These are phyloP conservation scores for Lasiodiplodia gonubiensis DNA, from an alignment of 2,329 filamentous ascomycete genomes.

Conservation along the genomic window DNA sequence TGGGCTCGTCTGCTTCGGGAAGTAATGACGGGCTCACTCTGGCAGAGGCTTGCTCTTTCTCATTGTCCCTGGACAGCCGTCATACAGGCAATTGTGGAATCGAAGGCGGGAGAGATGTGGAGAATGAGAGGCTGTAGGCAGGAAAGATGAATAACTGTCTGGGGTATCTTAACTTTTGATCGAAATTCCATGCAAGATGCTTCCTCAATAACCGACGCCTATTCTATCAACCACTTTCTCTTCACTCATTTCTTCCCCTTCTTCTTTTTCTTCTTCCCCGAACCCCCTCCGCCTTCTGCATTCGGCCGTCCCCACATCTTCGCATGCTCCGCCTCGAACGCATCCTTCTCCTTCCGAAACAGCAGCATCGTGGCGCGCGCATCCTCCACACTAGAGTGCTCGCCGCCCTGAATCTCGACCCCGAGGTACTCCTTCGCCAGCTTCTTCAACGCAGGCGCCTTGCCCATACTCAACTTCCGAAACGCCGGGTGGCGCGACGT, in stretches of 20 bases:
- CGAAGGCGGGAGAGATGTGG: not conserved
- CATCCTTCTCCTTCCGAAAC: conserved; percentile 81
- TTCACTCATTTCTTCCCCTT: conserved; percentile 44
- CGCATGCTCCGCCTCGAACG: conserved; percentile 81
- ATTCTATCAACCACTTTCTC: not conserved
- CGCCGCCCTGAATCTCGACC: conserved; percentile 64
- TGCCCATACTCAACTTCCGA: conserved; percentile 69
- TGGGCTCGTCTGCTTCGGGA: not conserved
- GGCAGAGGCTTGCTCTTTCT: not conserved
- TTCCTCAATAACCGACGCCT: not conserved
- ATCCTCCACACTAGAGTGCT: conserved; percentile 72
- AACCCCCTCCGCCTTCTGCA: conserved; percentile 35
- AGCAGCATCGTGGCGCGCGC: conserved; percentile 89
- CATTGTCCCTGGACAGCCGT: not conserved
- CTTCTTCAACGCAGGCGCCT: conserved; percentile 70
- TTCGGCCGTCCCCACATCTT: conserved; percentile 58
- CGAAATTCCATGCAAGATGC: not conserved
- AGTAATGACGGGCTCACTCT: not conserved
- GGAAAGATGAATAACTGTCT: conserved; percentile 18
- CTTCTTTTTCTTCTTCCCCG: conserved; percentile 41
- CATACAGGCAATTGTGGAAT: not conserved
- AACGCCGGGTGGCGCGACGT: conserved; percentile 81
- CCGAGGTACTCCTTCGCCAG: conserved; percentile 64
- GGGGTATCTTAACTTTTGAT: conserved; percentile 21
- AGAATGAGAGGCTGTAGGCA: not conserved